Evolutionary conservation across 2,329 filamentous ascomycete genomes (phyloP), one percentile per base, ranked within the genome.

Genomic region (Fusarium sp.): DNA sequence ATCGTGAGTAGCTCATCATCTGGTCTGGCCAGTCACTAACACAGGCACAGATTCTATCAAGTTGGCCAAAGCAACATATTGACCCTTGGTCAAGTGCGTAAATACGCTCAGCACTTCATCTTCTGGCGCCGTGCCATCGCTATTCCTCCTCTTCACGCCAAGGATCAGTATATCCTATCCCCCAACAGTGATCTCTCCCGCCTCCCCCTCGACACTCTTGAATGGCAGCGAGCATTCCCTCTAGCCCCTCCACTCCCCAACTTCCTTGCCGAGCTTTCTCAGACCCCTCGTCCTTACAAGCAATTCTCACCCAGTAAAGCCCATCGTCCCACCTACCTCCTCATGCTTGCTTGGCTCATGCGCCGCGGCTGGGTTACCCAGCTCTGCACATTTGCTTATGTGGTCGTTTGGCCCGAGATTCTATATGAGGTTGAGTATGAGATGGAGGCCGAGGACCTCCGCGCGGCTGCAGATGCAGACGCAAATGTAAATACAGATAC

Each of bases 51-150:
- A 41, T 88, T 90, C 72, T 78, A 86, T 51, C 91, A 93, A 72
- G 85, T 92, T 49, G 86, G 88, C 14, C 84, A 88, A 65, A 85
- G 83, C 64, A 86, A 90, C 47, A 84, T 88, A 17, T 88, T 98
- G 48, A 88, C 90, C 4, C 82, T 95, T 2, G 83, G 86, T 29
- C 91, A 96, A 66, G 89, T 98, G 61, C 89, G 94, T 62, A 89
- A 92, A 67, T 91, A 96, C 61, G 93, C 93, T 9, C 90, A 92
- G 54, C 95, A 98, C 77, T 89, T 99, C 61, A 93, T 98, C 59
- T 96, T 96, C 77, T 98, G 94, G 93, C 88, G 95, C 21, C 89
- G 93, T 53, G 95, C 94, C 42, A 91, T 96, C 57, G 90, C 94
- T 14, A 94, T 98, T 36, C 91, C 92, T 5, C 95, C 95, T 0